phyloP scores from a whole-genome alignment of 2,329 filamentous ascomycete genomes.

The Pyrenochaeta sp. region DNA sequence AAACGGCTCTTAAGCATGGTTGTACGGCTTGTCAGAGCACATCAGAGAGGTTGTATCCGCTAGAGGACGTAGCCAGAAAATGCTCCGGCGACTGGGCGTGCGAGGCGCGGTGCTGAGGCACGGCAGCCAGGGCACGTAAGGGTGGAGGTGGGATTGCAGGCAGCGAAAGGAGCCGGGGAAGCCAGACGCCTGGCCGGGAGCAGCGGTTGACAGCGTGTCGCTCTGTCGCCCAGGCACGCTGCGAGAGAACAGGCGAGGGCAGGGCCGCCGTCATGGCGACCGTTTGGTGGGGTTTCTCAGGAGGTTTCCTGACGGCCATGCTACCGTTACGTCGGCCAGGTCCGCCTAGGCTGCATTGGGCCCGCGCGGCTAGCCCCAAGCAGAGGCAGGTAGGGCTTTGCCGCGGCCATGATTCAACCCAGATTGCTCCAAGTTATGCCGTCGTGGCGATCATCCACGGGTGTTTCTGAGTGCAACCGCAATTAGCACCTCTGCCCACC shows the following conservation, averaged over 20 bases:
- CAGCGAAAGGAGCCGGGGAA: slow-evolving; percentile 12
- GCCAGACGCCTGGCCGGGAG: slow-evolving; percentile 15
- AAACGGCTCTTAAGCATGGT: slow-evolving; percentile 50
- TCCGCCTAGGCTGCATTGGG: slow-evolving; percentile 31
- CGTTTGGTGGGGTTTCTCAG: slow-evolving; percentile 35
- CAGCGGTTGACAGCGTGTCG: slow-evolving; percentile 23
- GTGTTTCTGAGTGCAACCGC: slow-evolving; percentile 13
- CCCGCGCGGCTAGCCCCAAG: slow-evolving; percentile 16
- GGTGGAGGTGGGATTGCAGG: slow-evolving; percentile 25
- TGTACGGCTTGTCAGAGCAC: slow-evolving; percentile 47
- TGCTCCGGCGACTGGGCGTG: slow-evolving; percentile 38
- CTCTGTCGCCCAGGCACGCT: slow-evolving; percentile 32
- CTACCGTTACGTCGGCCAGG: slow-evolving; percentile 43
- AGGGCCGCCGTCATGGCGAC: slow-evolving; percentile 37
- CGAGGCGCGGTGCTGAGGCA: slow-evolving; percentile 34
- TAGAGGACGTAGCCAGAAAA: slow-evolving; percentile 43
- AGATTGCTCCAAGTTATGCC: slow-evolving; percentile 27
- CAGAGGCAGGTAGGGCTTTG: slow-evolving; percentile 20
- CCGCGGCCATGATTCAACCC: slow-evolving; percentile 35
- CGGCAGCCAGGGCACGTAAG: slow-evolving; percentile 41
- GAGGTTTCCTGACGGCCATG: slow-evolving; percentile 37
- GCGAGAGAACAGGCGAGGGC: slow-evolving; percentile 27
- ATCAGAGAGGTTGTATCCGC: slow-evolving; percentile 52
- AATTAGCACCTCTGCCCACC: neutral
- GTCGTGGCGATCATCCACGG: slow-evolving; percentile 9